Evolutionary conservation across 2,329 filamentous ascomycete species (phyloP).

Genomic region (Cladophialophora exuberans): DNA sequence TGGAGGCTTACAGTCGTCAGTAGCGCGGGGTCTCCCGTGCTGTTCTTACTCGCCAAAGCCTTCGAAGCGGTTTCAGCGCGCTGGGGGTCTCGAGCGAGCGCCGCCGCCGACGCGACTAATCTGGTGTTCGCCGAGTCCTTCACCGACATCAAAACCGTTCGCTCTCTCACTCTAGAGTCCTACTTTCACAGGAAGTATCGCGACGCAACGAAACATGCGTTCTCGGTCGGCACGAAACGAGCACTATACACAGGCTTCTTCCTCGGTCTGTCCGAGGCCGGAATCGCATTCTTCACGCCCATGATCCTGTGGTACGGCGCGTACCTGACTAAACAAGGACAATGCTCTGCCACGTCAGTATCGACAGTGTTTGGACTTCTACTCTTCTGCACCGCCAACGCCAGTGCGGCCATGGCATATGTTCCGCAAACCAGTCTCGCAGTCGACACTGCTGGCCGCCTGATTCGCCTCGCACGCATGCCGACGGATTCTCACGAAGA

Average conservation of each 20-base stretch:
- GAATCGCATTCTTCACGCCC: constrained; percentile 72
- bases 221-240: constrained; percentile 66
- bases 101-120: constrained; percentile 62
- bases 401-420: constrained; percentile 69
- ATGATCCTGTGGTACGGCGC: constrained; percentile 84
- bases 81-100: constrained; percentile 73
- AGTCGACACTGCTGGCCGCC: constrained; percentile 69
- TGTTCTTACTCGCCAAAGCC: constrained; percentile 66
- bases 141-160: constrained; percentile 76
- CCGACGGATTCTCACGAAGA: constrained; percentile 61
- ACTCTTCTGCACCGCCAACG: constrained; percentile 78
- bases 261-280: constrained; percentile 76
- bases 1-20: constrained; percentile 84
- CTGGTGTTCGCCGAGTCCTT: constrained; percentile 75
- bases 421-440: constrained; percentile 81
- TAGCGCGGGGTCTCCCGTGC: constrained; percentile 67
- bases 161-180: constrained; percentile 71
- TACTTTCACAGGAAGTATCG: constrained; percentile 70
- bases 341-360: constrained; percentile 60
- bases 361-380: constrained; percentile 79
- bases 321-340: constrained; percentile 58
- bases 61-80: constrained; percentile 68
- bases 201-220: constrained; percentile 54
- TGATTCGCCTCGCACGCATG: constrained; percentile 68
- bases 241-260: constrained; percentile 70